phyloP scores from a whole-genome alignment of 352 stramenopile genomes.

The Globisporangium spiculum region DNA sequence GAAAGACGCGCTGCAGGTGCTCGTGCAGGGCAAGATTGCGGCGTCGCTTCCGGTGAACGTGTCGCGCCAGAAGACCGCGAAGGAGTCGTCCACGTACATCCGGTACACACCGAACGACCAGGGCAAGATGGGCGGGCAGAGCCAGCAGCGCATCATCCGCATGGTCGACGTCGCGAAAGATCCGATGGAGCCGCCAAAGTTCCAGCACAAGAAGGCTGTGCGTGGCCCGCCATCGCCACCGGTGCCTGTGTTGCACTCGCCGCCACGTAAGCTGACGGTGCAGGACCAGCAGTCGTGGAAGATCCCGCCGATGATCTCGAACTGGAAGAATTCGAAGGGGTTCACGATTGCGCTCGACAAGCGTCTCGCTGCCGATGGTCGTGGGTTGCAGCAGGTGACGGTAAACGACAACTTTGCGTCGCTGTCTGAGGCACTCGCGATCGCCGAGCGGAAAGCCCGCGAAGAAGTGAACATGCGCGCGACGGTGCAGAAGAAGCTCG shows the following conservation, averaged over 20 bases:
- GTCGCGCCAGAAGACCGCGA: slow-evolving; percentile 89
- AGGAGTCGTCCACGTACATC: slow-evolving; percentile 81
- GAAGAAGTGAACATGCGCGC: slow-evolving; percentile 97
- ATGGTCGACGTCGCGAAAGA: slow-evolving; percentile 99
- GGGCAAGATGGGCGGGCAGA: slow-evolving; percentile 46
- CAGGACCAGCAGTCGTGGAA: slow-evolving; percentile 97
- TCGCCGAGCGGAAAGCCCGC: slow-evolving; percentile 95
- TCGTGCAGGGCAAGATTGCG: slow-evolving; percentile 92
- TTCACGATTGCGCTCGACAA: slow-evolving; percentile 99
- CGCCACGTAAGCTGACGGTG: slow-evolving; percentile 90
- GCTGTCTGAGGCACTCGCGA: slow-evolving; percentile 95
- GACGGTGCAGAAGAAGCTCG: slow-evolving; percentile 84
- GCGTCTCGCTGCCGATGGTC: slow-evolving; percentile 96
- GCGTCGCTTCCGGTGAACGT: slow-evolving; percentile 73
- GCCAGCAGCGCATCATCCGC: slow-evolving; percentile 96
- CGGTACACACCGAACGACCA: slow-evolving; percentile 85
- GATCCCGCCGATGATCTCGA: slow-evolving; percentile 98
- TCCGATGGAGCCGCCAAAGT: slow-evolving; percentile 99
- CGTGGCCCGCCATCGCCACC: slow-evolving; percentile 83
- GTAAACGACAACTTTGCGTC: slow-evolving; percentile 99
- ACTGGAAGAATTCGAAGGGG: slow-evolving; percentile 99
- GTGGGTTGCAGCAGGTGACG: slow-evolving; percentile 93
- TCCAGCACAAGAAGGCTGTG: slow-evolving; percentile 98
- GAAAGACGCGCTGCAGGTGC: slow-evolving; percentile 82
- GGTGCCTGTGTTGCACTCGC: slow-evolving; percentile 93